phyloP scores from a whole-genome alignment of 805 yeast genomes.

The Saccharomycopsis vini region DNA sequence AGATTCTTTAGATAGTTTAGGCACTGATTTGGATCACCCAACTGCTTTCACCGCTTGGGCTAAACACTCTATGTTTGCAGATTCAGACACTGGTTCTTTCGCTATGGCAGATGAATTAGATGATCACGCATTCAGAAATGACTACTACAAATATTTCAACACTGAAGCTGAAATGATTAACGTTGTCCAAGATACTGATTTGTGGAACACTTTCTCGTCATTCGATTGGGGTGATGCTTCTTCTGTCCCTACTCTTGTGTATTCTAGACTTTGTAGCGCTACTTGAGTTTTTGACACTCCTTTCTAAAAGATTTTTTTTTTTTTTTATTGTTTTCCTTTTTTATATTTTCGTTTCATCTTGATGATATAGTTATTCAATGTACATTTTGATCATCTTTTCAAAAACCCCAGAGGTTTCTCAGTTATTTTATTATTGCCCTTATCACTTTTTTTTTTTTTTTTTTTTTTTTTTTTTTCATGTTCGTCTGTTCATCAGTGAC shows the following conservation, averaged over 20 bases:
- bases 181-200: not conserved
- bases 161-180: not conserved
- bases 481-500: too few relatives aligned
- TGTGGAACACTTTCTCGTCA: constrained; percentile 1
- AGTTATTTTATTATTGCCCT: too few relatives aligned
- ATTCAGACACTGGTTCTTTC: not conserved
- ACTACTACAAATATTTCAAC: constrained; percentile 6
- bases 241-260: not conserved
- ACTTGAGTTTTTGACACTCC: too few relatives aligned
- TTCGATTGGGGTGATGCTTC: constrained; percentile 7
- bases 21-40: constrained; percentile 4
- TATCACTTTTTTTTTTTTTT: too few relatives aligned
- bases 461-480: too few relatives aligned
- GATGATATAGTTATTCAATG: too few relatives aligned
- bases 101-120: constrained; percentile 3
- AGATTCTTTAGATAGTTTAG: not conserved
- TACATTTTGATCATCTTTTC: too few relatives aligned
- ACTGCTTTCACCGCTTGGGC: constrained; percentile 6
- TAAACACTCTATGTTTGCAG: constrained; percentile 9
- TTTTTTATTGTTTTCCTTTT: too few relatives aligned
- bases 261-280: constrained; percentile 1
- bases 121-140: constrained; percentile 8
- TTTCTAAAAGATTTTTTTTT: too few relatives aligned
- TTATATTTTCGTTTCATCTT: too few relatives aligned
- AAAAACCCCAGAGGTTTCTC: too few relatives aligned